Conservation (phyloP, 179 eudicot species). For the Silene vulgaris region DNA sequence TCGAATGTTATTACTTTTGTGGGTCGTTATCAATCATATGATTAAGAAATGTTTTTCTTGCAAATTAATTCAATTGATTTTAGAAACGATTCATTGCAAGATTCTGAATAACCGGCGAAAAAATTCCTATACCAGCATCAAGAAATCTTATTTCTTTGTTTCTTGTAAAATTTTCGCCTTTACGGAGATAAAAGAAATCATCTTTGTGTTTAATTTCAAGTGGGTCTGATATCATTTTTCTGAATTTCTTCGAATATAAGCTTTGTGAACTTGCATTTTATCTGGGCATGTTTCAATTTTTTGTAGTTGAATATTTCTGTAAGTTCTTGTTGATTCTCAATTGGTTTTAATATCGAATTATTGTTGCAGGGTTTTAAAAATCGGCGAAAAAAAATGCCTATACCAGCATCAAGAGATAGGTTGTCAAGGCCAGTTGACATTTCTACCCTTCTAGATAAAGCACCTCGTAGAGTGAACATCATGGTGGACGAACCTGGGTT, state of each 20-base stretch:
- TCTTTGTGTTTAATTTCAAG: too few species aligned
- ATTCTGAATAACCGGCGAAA: too few species aligned
- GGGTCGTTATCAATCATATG: background rate
- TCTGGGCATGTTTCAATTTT: background rate
- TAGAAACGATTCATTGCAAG: too few species aligned
- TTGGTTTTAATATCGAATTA: background rate
- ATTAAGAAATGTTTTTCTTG: too few species aligned
- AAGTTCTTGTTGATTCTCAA: background rate
- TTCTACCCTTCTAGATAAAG: conserved; percentile 27
- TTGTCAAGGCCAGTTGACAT: conserved; percentile 47
- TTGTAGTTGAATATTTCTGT: background rate
- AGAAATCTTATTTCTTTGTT: too few species aligned
- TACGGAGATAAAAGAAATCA: too few species aligned
- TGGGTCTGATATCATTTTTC: too few species aligned
- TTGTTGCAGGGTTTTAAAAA: conserved; percentile 9
- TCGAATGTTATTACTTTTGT: background rate
- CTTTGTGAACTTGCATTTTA: background rate
- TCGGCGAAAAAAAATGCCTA: conserved; percentile 36
- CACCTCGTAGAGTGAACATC: conserved; percentile 28
- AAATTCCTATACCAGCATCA: too few species aligned
- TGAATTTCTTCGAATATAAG: background rate
- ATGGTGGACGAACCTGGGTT: conserved; percentile 35
- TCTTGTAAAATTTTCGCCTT: too few species aligned
- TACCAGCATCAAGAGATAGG: conserved; percentile 46
- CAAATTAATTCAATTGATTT: too few species aligned